Conservation (phyloP, 2,329 filamentous ascomycete species). For the Tolypocladium album region DNA sequence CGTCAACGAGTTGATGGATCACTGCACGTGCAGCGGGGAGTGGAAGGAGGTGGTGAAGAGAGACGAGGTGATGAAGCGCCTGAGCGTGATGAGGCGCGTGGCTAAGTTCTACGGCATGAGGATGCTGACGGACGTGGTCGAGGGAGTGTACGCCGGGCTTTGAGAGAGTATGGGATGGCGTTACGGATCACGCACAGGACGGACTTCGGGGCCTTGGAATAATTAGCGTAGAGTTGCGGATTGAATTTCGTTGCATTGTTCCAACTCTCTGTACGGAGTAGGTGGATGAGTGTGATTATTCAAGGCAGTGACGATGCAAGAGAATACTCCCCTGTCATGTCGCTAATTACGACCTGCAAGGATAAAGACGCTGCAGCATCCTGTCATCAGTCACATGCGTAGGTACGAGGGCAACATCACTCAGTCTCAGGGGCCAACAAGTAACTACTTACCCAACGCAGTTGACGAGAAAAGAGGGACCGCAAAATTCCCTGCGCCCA, state of each 20-base stretch:
- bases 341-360: background rate
- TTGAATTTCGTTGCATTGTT: background rate
- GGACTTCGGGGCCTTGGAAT: background rate
- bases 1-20: conserved; percentile 91
- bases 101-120: conserved; percentile 69
- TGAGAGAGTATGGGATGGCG: conserved; percentile 11
- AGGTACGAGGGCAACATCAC: too few relatives aligned
- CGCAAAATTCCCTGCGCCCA: too few relatives aligned
- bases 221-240: background rate
- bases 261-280: too few relatives aligned
- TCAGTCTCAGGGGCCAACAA: too few relatives aligned
- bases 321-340: background rate
- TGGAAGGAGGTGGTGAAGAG: conserved; percentile 67
- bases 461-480: too few relatives aligned
- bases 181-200: background rate
- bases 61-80: conserved; percentile 50
- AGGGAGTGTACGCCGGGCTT: conserved; percentile 43
- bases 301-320: background rate
- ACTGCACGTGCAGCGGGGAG: conserved; percentile 82
- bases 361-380: background rate
- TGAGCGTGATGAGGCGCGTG: conserved; percentile 65
- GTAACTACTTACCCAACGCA: too few relatives aligned
- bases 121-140: conserved; percentile 70
- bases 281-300: background rate
- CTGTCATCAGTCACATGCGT: too few relatives aligned